These are phyloP conservation scores for Chamaenerion angustifolium DNA, from an alignment of 345 rosid species.

Conservation along the genomic window DNA sequence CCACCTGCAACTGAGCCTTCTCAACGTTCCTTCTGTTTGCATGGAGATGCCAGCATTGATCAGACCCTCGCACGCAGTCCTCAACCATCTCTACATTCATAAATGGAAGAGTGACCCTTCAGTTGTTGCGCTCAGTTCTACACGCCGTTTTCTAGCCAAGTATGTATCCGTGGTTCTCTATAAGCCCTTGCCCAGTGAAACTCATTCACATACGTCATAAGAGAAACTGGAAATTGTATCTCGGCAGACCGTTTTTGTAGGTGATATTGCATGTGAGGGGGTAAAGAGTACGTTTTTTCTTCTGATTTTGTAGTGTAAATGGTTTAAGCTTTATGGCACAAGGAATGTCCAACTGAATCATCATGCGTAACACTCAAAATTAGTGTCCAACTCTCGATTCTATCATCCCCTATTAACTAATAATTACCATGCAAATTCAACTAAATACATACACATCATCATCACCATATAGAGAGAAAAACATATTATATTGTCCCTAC, in stretches of 20 bases:
- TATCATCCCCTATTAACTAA: too few species aligned
- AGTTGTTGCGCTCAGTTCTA: constrained; percentile 87
- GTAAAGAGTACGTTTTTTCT: too few species aligned
- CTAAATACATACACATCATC: too few species aligned
- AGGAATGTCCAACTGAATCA: too few species aligned
- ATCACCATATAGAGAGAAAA: too few species aligned
- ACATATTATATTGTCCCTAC: constrained; percentile 7
- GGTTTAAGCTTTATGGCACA: too few species aligned
- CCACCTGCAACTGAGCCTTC: constrained; percentile 72
- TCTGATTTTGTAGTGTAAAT: too few species aligned
- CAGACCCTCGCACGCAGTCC: constrained; percentile 87
- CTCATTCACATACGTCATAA: too few species aligned
- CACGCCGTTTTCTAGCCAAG: constrained; percentile 68
- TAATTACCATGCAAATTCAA: not conserved
- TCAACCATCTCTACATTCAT: constrained; percentile 92
- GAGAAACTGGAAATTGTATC: too few species aligned
- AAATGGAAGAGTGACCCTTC: constrained; percentile 73
- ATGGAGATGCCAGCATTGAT: constrained; percentile 66
- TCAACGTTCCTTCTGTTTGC: constrained; percentile 53
- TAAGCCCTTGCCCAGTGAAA: constrained; percentile 59
- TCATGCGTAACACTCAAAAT: too few species aligned
- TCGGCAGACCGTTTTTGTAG: constrained; percentile 6
- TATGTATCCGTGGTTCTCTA: constrained; percentile 90
- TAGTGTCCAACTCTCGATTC: too few species aligned
- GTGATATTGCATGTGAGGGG: constrained; percentile 3